These are phyloP conservation scores for Cercospora canescens DNA, from an alignment of 2,329 filamentous ascomycete species.

Conservation along the genomic window DNA sequence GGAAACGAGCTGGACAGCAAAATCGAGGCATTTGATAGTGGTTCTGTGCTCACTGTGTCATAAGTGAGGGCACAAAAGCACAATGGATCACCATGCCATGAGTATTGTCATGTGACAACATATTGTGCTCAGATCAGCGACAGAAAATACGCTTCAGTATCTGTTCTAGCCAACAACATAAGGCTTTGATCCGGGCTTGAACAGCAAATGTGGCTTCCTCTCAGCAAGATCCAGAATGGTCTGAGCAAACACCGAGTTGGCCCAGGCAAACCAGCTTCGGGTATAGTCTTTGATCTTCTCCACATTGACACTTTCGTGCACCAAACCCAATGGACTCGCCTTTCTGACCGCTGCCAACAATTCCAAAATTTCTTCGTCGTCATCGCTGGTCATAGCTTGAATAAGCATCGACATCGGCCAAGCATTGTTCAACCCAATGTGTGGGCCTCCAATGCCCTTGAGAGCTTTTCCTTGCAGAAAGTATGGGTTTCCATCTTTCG, in stretches of 20 bases:
- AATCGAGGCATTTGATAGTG: not conserved
- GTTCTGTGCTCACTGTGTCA: not conserved
- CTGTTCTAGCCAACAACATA: constrained; percentile 46
- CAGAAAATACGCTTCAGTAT: not conserved
- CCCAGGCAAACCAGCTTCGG: constrained; percentile 95
- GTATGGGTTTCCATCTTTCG: constrained; percentile 80
- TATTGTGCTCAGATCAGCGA: not conserved
- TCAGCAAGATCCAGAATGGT: constrained; percentile 87
- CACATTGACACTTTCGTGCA: constrained; percentile 93
- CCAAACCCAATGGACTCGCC: constrained; percentile 72
- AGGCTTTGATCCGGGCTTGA: constrained; percentile 62
- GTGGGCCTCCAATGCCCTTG: constrained; percentile 81
- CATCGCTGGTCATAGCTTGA: constrained; percentile 83
- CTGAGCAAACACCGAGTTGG: constrained; percentile 92
- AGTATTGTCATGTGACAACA: not conserved
- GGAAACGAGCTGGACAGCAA: not conserved
- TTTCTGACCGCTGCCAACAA: constrained; percentile 74
- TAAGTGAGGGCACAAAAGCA: not conserved
- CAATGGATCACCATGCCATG: not conserved
- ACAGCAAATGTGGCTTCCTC: constrained; percentile 84
- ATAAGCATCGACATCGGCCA: constrained; percentile 97
- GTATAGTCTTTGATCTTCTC: constrained; percentile 71
- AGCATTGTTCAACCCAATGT: constrained; percentile 82
- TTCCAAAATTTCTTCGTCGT: constrained; percentile 77
- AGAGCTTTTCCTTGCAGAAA: constrained; percentile 77